A percentile compares a stretch with the other conserved stretches of the same genome.
Conservation (phyloP, 2,329 filamentous ascomycete species). For the Pseudogymnoascus sp. region DNA sequence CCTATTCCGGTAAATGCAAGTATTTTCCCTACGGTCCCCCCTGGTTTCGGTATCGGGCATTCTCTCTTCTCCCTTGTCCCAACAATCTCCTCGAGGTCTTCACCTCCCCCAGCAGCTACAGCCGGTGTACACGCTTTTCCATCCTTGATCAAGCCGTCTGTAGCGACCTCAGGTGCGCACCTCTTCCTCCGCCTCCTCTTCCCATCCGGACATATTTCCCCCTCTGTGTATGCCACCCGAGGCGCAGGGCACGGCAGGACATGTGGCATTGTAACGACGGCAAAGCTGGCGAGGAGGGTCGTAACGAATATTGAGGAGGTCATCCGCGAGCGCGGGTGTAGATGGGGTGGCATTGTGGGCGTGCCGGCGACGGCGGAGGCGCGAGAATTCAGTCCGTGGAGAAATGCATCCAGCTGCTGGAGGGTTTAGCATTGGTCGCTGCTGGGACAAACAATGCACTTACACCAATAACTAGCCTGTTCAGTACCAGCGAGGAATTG, state of each 20-base stretch:
- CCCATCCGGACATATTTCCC: constrained; percentile 34
- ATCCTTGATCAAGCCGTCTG: constrained; percentile 22
- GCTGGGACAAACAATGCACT: background rate
- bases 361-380: constrained; percentile 1
- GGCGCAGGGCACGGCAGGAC: constrained; percentile 85
- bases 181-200: constrained; percentile 37
- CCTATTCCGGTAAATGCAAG: constrained; percentile 50
- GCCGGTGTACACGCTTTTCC: background rate
- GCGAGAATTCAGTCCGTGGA: constrained; percentile 5
- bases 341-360: constrained; percentile 65
- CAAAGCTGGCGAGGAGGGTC: constrained; percentile 82
- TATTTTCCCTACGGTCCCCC: constrained; percentile 66
- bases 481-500: background rate
- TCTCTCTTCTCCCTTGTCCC: constrained; percentile 48
- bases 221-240: constrained; percentile 64
- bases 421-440: background rate
- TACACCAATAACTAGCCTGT: background rate
- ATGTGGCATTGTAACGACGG: constrained; percentile 87
- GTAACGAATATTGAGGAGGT: constrained; percentile 92
- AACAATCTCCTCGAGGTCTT: constrained; percentile 37
- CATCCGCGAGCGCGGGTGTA: constrained; percentile 88
- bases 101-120: constrained; percentile 22
- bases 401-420: constrained; percentile 1
- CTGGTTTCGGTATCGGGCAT: constrained; percentile 88
- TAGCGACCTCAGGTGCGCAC: constrained; percentile 28